Conservation (phyloP, 2,329 filamentous ascomycete species). For the Colletotrichum eremochloae region DNA sequence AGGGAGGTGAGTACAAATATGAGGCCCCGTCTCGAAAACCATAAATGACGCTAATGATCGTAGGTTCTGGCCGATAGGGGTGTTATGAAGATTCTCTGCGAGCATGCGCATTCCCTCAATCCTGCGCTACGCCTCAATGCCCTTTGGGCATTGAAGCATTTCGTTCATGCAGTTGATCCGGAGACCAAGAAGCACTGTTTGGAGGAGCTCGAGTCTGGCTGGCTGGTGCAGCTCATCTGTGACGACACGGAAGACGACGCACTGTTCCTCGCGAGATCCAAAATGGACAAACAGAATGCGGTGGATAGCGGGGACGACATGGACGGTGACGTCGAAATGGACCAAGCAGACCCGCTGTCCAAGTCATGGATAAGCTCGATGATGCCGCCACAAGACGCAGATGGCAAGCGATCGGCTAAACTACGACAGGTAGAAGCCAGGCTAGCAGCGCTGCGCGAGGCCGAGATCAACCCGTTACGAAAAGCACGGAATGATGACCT, state of each 20-base stretch:
- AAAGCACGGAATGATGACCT: conserved; percentile 83
- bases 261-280: conserved; percentile 56
- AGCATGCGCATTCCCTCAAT: conserved; percentile 85
- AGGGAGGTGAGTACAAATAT: conserved; percentile 73
- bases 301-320: conserved; percentile 54
- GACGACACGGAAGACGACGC: conserved; percentile 70
- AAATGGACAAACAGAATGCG: conserved; percentile 46
- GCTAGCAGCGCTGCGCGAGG: conserved; percentile 68
- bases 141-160: conserved; percentile 93
- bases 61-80: conserved; percentile 81
- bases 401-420: conserved; percentile 52
- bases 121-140: conserved; percentile 86
- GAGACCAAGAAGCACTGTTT: conserved; percentile 83
- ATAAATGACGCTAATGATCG: conserved; percentile 19
- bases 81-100: conserved; percentile 81
- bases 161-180: conserved; percentile 79
- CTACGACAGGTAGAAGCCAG: conserved; percentile 65
- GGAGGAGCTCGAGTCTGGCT: conserved; percentile 81
- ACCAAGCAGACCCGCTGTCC: conserved; percentile 59
- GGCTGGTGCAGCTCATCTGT: conserved; percentile 84
- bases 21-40: too few relatives aligned
- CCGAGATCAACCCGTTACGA: conserved; percentile 76
- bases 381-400: conserved; percentile 38
- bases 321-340: conserved; percentile 72
- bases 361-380: conserved; percentile 43